These are phyloP conservation scores for Diospyros kaki DNA, from an alignment of 148 eudicot species.

Conservation along the genomic window DNA sequence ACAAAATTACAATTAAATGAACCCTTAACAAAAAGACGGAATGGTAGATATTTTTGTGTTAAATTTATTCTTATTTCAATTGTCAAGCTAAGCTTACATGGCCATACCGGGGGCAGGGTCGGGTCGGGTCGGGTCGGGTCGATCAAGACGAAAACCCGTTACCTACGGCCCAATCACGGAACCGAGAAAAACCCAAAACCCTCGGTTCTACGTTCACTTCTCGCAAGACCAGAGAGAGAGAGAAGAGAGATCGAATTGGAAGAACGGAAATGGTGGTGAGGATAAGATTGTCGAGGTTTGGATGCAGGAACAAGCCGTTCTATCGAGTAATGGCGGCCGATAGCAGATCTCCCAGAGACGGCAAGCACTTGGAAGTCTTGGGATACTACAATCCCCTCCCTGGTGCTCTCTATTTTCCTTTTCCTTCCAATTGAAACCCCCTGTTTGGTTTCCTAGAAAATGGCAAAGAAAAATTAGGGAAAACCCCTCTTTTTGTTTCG, in stretches of 20 bases:
- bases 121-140: no score
- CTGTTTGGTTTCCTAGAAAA: neutral
- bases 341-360: conserved; percentile 89
- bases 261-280: conserved; percentile 64
- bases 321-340: conserved; percentile 90
- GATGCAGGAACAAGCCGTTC: conserved; percentile 78
- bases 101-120: no score
- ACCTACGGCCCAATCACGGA: no score
- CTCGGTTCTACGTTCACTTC: no score
- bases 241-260: neutral
- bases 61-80: no score
- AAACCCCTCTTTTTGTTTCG: neutral
- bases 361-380: conserved; percentile 87
- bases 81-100: no score
- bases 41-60: no score
- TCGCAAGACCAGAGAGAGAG: neutral
- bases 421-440: neutral
- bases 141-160: no score
- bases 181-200: no score
- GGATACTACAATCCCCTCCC: conserved; percentile 95
- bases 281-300: conserved; percentile 70
- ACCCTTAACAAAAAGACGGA: no score
- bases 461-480: neutral
- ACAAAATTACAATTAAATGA: no score
- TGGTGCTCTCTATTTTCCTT: conserved; percentile 31